phyloP scores from a whole-genome alignment of 176 grass and related monocot genomes.

The Paspalum vaginatum region DNA sequence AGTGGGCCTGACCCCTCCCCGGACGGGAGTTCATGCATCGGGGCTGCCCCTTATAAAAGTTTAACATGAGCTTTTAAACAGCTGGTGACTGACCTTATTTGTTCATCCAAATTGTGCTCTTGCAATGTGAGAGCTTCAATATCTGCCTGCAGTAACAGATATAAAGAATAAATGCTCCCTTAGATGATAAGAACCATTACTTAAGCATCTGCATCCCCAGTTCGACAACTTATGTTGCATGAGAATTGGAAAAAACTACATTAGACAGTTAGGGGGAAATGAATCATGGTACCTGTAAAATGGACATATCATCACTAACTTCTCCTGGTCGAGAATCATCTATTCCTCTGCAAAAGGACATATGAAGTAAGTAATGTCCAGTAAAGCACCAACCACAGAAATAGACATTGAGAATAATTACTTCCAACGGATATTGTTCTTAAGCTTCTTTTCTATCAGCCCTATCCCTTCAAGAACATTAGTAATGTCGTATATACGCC shows the following conservation, averaged over 20 bases:
- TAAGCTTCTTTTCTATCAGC: conserved; percentile 93
- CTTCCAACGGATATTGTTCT: conserved; percentile 93
- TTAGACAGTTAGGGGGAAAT: background rate
- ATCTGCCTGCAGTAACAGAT: conserved; percentile 59
- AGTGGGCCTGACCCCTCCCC: too few relatives aligned
- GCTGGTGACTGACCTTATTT: conserved; percentile 63
- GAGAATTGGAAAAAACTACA: conserved; percentile 16
- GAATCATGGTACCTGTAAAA: conserved; percentile 48
- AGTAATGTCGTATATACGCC: conserved; percentile 96
- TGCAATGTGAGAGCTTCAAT: conserved; percentile 68
- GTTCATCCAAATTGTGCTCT: conserved; percentile 70
- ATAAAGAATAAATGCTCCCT: background rate
- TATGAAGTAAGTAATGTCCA: conserved; percentile 33
- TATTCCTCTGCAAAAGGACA: conserved; percentile 56
- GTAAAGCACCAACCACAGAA: conserved; percentile 13
- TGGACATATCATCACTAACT: conserved; percentile 70
- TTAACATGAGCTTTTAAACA: conserved; percentile 18
- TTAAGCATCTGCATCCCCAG: conserved; percentile 11
- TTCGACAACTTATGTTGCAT: background rate
- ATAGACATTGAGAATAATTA: conserved; percentile 48
- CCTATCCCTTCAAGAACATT: conserved; percentile 98
- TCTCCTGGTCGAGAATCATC: conserved; percentile 67
- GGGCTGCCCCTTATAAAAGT: too few relatives aligned
- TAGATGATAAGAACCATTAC: background rate
- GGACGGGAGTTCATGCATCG: too few relatives aligned